These are phyloP conservation scores for Picea abies DNA, from an alignment of 83 land plant genomes.

Conservation along the genomic window DNA sequence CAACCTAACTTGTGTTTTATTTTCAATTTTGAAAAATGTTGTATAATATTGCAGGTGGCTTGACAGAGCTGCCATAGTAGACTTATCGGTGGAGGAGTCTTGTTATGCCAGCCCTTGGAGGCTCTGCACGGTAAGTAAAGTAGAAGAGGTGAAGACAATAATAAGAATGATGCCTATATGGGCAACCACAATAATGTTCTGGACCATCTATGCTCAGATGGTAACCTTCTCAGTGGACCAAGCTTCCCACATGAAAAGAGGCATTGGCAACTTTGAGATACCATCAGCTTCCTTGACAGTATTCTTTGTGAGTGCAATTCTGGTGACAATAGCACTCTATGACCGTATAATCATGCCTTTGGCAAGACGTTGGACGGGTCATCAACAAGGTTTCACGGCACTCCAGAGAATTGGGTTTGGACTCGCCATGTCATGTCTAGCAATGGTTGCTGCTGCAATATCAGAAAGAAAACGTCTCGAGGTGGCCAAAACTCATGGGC, in stretches of 20 bases:
- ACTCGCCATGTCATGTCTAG: slow-evolving; percentile 50
- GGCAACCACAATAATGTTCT: slow-evolving; percentile 85
- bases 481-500: slow-evolving; percentile 28
- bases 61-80: slow-evolving; percentile 22
- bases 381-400: slow-evolving; percentile 67
- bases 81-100: slow-evolving; percentile 4
- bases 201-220: slow-evolving; percentile 89
- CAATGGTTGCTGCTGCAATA: slow-evolving; percentile 77
- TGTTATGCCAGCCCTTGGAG: slow-evolving; percentile 34
- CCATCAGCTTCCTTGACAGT: slow-evolving; percentile 82
- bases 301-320: slow-evolving; percentile 71
- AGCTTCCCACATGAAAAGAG: slow-evolving; percentile 82
- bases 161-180: slow-evolving; percentile 84
- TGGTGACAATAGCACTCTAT: slow-evolving; percentile 71
- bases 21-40: too few species aligned
- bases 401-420: slow-evolving; percentile 78
- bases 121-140: slow-evolving; percentile 57
- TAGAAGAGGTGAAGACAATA: slow-evolving; percentile 86
- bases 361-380: slow-evolving; percentile 31
- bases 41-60: slow-evolving; percentile 14
- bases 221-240: slow-evolving; percentile 84
- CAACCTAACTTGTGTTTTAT: too few species aligned
- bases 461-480: slow-evolving; percentile 56
- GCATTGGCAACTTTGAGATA: slow-evolving; percentile 65
- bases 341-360: slow-evolving; percentile 67